Percentiles rank a stretch among this genome's conserved stretches.
Evolutionary conservation across 768 basidiomycete genomes (phyloP).

Genomic region (Rubroboletus pulcherrimus): DNA sequence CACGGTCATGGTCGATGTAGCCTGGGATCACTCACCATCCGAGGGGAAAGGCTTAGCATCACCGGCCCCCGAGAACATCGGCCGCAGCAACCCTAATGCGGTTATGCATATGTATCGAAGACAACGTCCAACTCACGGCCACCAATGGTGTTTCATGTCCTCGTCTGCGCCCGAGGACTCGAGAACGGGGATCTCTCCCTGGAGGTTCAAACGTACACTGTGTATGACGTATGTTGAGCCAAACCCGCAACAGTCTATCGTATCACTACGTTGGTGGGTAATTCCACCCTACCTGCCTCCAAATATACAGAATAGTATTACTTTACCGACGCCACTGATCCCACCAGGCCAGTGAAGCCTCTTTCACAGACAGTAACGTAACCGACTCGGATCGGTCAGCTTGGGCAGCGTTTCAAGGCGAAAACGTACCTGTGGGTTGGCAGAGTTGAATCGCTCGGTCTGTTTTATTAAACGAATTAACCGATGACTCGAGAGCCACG

Average conservation of each 20-base stretch:
- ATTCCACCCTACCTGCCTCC: neutral
- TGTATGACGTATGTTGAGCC: constrained; percentile 1
- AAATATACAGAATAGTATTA: neutral
- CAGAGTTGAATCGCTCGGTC: neutral
- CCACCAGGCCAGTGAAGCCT: neutral
- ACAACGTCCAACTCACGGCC: neutral
- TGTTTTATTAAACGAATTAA: neutral
- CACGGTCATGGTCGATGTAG: neutral
- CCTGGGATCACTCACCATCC: neutral
- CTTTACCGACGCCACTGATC: constrained; percentile 15
- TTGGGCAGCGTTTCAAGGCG: neutral
- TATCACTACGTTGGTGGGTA: neutral
- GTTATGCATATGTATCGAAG: constrained; percentile 2
- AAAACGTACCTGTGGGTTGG: neutral
- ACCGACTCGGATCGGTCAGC: neutral
- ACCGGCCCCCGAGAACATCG: constrained; percentile 13
- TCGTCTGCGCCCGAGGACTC: neutral
- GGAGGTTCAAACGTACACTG: too few species aligned
- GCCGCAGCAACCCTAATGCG: constrained; percentile 14
- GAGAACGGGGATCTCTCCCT: too few species aligned
- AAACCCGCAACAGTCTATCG: constrained; percentile 5
- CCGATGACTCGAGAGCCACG: neutral
- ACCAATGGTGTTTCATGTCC: neutral
- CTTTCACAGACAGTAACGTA: constrained; percentile 12
- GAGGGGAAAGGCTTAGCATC: neutral